Evolutionary conservation across 352 stramenopile species (phyloP).

Genomic region (Phytophthora sojae): DNA sequence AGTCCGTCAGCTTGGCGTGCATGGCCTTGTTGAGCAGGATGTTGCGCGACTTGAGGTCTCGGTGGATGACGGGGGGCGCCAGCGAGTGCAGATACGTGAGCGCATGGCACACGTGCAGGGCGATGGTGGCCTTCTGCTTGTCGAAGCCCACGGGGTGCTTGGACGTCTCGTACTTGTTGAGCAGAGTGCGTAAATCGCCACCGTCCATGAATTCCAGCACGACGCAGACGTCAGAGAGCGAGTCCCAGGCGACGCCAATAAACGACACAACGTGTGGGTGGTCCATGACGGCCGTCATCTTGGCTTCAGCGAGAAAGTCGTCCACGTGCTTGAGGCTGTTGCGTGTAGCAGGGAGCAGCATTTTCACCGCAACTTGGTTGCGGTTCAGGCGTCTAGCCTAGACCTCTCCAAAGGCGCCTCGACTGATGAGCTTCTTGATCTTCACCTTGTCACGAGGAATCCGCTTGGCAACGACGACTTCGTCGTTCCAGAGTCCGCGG

Average conservation of each 20-base stretch:
- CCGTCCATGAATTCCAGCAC: slow-evolving; percentile 60
- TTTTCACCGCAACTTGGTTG: slow-evolving; percentile 48
- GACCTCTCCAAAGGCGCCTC: slow-evolving; percentile 50
- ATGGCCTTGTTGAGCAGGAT: slow-evolving; percentile 47
- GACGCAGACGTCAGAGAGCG: slow-evolving; percentile 48
- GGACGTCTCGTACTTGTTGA: slow-evolving; percentile 25
- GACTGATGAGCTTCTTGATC: slow-evolving; percentile 32
- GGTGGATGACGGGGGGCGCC: slow-evolving; percentile 19
- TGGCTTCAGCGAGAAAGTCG: slow-evolving; percentile 48
- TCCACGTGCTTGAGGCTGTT: slow-evolving; percentile 34
- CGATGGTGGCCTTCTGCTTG: slow-evolving; percentile 44
- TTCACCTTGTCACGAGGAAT: slow-evolving; percentile 40
- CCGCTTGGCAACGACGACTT: slow-evolving; percentile 39
- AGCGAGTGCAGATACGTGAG: slow-evolving; percentile 30
- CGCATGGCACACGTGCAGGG: slow-evolving; percentile 41
- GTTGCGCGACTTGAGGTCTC: slow-evolving; percentile 42
- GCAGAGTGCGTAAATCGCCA: slow-evolving; percentile 46
- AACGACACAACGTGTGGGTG: slow-evolving; percentile 48
- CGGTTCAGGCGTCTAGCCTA: slow-evolving; percentile 30
- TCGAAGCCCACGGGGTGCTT: slow-evolving; percentile 31
- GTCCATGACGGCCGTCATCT: slow-evolving; percentile 42
- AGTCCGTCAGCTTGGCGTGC: slow-evolving; percentile 61
- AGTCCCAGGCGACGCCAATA: slow-evolving; percentile 49
- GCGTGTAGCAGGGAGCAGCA: slow-evolving; percentile 33
- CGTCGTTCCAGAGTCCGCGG: slow-evolving; percentile 40